Evolutionary conservation across 1,284 basidiomycete genomes (phyloP), one percentile per base, ranked within the genome.

Genomic region (Papiliotrema laurentii): DNA sequence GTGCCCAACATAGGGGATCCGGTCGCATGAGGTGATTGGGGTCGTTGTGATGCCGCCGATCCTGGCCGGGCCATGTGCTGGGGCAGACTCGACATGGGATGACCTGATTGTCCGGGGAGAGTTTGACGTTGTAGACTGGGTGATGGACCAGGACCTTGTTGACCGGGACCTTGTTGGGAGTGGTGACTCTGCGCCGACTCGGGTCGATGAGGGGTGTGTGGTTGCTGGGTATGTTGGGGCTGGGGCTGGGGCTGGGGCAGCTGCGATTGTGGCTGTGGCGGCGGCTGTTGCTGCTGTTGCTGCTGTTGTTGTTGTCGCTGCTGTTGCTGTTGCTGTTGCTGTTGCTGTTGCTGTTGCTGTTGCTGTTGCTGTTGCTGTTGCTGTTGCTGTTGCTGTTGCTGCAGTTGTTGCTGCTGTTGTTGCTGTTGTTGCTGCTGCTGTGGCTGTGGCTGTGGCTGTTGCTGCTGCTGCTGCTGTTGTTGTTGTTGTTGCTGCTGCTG

Each of bases 1-100:
- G 60, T 61, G 38, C 47, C 45, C 37, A 45, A 36, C 6, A 40
- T 43, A 24, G 52, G 37, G 22, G 50, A 40, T 6, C 44, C 40
- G 18, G 44, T 42, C 24, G 42, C 46, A 2, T 63, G 63, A 5
- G 66, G 64, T 5, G 64, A 66, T 5, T 54, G 48, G 4, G 63
- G 60, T 13, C 63, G 54, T 31, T 69, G 68, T 2, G 66, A 68
- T 1, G 66, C 61, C 5, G 66, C 56, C 4, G 69, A 72, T 2
- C 53, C 58, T 1, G 69, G 68, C 14, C 69, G 64, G 6, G 56
- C 63, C 66, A 72, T 65, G 44, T 72, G 68, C 43, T 63, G 66
- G 9, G 69, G 69, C 24, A 72, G 41, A 44, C 60, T 59, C 4
- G 68, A 70, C 21, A 63, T 36, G 9, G 54, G 58, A 13, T 19